phyloP scores from a whole-genome alignment of 257 asterid species.

The Echium plantagineum region DNA sequence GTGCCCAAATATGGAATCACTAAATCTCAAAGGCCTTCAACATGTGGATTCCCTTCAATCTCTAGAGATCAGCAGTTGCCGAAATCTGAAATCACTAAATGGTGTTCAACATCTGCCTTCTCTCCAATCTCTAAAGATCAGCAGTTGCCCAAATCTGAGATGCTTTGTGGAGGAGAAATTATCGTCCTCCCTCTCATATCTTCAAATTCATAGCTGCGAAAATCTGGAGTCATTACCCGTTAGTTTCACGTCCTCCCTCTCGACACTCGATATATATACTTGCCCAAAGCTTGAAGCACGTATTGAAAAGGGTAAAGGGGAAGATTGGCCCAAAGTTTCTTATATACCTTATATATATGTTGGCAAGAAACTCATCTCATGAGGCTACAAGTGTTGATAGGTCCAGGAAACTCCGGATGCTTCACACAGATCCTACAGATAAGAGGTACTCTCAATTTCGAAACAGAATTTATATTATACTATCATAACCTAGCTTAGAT shows the following conservation, averaged over 20 bases:
- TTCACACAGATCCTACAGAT: too few relatives aligned
- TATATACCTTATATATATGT: background rate
- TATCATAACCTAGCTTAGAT: too few relatives aligned
- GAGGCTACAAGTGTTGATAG: too few relatives aligned
- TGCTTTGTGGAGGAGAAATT: slow-evolving; percentile 1
- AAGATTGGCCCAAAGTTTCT: too few relatives aligned
- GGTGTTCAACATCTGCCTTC: too few relatives aligned
- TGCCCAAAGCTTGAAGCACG: background rate
- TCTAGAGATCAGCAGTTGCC: slow-evolving; percentile 7
- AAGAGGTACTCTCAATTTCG: too few relatives aligned
- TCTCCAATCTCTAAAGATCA: slow-evolving; percentile 4
- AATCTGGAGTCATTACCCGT: too few relatives aligned
- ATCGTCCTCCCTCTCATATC: background rate
- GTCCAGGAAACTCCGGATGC: too few relatives aligned
- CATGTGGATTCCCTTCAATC: background rate
- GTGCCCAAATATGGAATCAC: background rate
- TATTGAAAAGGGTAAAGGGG: background rate
- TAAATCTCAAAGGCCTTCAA: too few relatives aligned
- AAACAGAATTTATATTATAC: too few relatives aligned
- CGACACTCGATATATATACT: background rate
- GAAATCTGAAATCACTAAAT: background rate
- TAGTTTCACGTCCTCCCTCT: background rate
- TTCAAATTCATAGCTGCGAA: too few relatives aligned
- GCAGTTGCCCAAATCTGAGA: slow-evolving; percentile 4
- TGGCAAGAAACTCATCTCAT: background rate